Evolutionary conservation across 345 rosid species (phyloP), one percentile per base, ranked within the genome.

Genomic region (Hypericum androsaemum): DNA sequence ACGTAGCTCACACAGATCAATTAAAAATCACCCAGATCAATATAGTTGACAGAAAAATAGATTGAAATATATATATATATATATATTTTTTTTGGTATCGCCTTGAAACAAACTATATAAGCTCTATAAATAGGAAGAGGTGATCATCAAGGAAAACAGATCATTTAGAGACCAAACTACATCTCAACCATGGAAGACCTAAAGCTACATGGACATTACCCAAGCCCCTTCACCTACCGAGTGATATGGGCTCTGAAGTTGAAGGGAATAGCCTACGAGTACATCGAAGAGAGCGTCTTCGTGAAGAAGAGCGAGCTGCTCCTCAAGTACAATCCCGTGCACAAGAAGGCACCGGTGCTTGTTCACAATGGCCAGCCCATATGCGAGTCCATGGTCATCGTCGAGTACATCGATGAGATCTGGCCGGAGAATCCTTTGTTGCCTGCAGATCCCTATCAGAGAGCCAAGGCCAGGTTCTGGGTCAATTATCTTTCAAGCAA

Each of bases 151-250:
- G 32, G 2, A 22, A n/a, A 22, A 22, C 32, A 22, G 1, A 22
- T 22, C 32, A 22, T 4, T 22, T 22, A 22, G 4, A 22, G 1
- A 22, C 32, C 32, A 22, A 22, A 22, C 4, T 22, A 22, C 32
- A 22, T 1, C 1, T 22, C 1, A 44, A 44, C 8, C 6, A 59
- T 59, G 63, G 56, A 7, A n/a, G 67, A 50, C 8, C 37, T 63
- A 5, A 56, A 37, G 49, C 56, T 63, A 0, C 54, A 8, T 12
- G 54, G 60, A n/a, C 5, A 1, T 5, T 63, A 61, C 61, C 22
- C 36, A 0, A 64, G 68, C 32, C 62, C 68, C 6, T 64, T 10
- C 22, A 59, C 50, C 37, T 43, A 5, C 56, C 41, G 50, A 59
- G 56, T 59, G 11, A 13, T 42, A 32, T 59, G 49, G 38, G 58